These are phyloP conservation scores for Saturnispora hagleri DNA, from an alignment of 805 yeast genomes.

Conservation along the genomic window DNA sequence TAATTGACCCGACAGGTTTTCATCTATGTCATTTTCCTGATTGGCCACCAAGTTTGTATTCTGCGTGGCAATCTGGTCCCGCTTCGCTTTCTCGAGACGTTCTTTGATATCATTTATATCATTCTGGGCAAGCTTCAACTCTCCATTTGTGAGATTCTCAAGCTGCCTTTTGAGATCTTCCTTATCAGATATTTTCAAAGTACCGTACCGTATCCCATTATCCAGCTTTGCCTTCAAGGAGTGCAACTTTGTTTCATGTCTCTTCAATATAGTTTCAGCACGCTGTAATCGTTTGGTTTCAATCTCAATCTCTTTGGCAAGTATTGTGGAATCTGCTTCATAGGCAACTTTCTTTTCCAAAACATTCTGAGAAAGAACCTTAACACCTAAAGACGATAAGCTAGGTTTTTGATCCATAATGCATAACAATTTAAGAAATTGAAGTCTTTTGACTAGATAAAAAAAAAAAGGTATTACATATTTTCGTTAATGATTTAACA, in stretches of 20 bases:
- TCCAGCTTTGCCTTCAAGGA: conserved; percentile 39
- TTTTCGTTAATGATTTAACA: not conserved
- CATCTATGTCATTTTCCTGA: conserved; percentile 8
- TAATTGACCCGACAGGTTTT: conserved; percentile 23
- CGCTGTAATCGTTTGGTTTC: conserved; percentile 73
- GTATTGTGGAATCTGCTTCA: conserved; percentile 55
- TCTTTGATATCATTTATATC: conserved; percentile 57
- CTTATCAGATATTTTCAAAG: conserved; percentile 57
- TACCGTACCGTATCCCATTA: conserved; percentile 28
- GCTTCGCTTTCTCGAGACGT: conserved; percentile 27
- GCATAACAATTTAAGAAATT: not conserved
- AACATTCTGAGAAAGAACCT: conserved; percentile 67
- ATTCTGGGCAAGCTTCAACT: conserved; percentile 41
- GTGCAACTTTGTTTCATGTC: conserved; percentile 34
- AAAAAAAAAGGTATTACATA: not conserved
- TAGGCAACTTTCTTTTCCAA: conserved; percentile 67
- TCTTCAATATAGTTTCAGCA: conserved; percentile 40
- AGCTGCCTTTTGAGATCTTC: conserved; percentile 48
- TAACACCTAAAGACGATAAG: conserved; percentile 39
- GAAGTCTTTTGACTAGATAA: not conserved
- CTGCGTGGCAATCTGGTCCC: not conserved
- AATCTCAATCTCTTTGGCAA: conserved; percentile 55
- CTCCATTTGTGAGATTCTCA: conserved; percentile 37
- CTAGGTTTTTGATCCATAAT: conserved; percentile 10
- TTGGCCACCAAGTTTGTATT: not conserved